These are phyloP conservation scores for Salvia splendens DNA, from an alignment of 257 asterid genomes.

Conservation along the genomic window DNA sequence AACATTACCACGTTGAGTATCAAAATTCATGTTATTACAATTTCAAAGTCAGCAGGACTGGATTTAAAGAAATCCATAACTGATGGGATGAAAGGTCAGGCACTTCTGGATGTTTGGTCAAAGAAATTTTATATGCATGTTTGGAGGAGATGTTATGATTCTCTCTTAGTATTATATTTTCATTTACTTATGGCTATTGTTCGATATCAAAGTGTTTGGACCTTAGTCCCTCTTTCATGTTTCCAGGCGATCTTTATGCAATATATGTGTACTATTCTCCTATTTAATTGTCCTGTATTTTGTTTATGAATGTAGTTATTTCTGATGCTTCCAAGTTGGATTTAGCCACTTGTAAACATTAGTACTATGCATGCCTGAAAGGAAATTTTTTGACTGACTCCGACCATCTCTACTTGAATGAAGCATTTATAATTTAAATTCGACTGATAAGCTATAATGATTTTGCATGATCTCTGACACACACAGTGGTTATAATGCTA, in stretches of 20 bases:
- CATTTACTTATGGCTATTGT: neutral
- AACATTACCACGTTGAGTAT: slow-evolving; percentile 51
- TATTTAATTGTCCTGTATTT: no score
- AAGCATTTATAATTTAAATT: slow-evolving; percentile 49
- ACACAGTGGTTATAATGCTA: no score
- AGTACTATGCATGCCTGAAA: no score
- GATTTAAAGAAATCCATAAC: slow-evolving; percentile 56
- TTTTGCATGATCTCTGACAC: neutral
- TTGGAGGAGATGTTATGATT: neutral
- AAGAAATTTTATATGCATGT: slow-evolving; percentile 21
- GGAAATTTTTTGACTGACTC: neutral
- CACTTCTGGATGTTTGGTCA: slow-evolving; percentile 24
- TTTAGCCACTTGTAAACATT: no score
- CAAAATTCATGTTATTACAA: slow-evolving; percentile 69
- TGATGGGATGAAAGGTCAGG: slow-evolving; percentile 55
- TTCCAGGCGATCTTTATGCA: neutral
- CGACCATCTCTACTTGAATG: neutral
- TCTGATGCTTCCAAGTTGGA: no score
- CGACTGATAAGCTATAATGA: neutral
- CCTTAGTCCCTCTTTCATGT: slow-evolving; percentile 14
- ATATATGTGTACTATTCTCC: no score
- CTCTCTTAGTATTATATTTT: neutral
- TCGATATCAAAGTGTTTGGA: slow-evolving; percentile 17
- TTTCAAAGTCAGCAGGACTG: slow-evolving; percentile 73
- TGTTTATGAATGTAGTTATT: no score